Conservation (phyloP, 352 stramenopile genomes). For the Globisporangium cederbergense region DNA sequence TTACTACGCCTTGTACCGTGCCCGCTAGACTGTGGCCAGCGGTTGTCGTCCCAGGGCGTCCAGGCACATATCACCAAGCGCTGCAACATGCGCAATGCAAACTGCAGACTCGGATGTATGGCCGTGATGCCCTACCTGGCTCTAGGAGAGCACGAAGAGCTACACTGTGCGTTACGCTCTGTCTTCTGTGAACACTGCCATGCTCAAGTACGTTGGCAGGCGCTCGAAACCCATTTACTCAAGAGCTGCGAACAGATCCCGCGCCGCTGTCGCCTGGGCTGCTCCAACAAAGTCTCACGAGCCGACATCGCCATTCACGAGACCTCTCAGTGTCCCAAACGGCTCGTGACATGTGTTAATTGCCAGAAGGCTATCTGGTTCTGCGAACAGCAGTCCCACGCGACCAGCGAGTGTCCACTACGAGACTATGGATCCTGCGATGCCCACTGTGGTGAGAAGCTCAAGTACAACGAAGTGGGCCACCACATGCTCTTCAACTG, state of each 20-base stretch:
- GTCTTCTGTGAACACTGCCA: conserved; percentile 61
- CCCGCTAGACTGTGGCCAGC: conserved; percentile 63
- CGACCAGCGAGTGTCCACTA: conserved; percentile 42
- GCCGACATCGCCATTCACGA: conserved; percentile 35
- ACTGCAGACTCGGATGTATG: conserved; percentile 59
- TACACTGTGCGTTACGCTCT: conserved; percentile 35
- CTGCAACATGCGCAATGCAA: conserved; percentile 58
- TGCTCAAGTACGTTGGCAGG: conserved; percentile 21
- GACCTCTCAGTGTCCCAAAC: conserved; percentile 44
- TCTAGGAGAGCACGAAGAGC: conserved; percentile 53
- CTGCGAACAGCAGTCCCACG: conserved; percentile 39
- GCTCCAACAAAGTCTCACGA: conserved; percentile 24
- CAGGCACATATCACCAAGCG: conserved; percentile 42
- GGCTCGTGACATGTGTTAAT: conserved; percentile 47
- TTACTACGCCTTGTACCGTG: conserved; percentile 49
- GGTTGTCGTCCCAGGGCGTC: conserved; percentile 34
- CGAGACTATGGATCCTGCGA: conserved; percentile 51
- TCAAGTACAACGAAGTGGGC: conserved; percentile 50
- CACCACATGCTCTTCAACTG: conserved; percentile 63
- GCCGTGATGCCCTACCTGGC: conserved; percentile 38
- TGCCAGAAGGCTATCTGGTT: conserved; percentile 48
- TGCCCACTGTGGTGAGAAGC: conserved; percentile 31
- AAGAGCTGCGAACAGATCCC: conserved; percentile 32
- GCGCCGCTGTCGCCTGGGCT: conserved; percentile 55
- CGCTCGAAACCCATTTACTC: conserved; percentile 33